Conservation (phyloP, 257 asterid species). For the Plantago major region DNA sequence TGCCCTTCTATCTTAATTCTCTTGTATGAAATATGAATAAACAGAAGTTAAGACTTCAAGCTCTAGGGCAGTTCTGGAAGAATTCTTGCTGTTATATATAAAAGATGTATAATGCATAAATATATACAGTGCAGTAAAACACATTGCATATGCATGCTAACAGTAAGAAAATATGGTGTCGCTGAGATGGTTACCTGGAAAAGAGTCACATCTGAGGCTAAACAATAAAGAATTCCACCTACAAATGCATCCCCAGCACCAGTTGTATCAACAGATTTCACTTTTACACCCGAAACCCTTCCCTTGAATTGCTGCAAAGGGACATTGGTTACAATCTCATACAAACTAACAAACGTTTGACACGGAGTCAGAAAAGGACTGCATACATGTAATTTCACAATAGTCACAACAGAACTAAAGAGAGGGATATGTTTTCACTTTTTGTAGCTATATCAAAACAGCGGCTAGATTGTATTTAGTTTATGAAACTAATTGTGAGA, state of each 20-base stretch:
- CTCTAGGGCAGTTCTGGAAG: no score
- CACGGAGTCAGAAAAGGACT: no score
- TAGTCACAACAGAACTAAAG: no score
- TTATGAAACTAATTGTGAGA: no score
- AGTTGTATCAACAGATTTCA: constrained; percentile 72
- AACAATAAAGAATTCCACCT: constrained; percentile 61
- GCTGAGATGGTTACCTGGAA: constrained; percentile 39
- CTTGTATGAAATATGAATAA: no score
- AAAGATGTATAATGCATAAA: background rate
- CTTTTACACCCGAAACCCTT: constrained; percentile 58
- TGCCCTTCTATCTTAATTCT: no score
- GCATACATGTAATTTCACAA: no score
- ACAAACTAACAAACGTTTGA: background rate
- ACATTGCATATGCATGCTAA: background rate
- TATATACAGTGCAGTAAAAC: background rate
- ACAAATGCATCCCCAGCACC: constrained; percentile 96
- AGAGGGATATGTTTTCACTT: no score
- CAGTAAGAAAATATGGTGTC: no score
- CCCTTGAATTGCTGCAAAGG: constrained; percentile 74
- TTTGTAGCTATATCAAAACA: no score
- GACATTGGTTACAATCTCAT: background rate
- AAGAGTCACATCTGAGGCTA: constrained; percentile 56
- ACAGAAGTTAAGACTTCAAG: no score
- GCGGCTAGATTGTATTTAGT: no score
- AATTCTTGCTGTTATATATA: background rate